Base-by-base conservation (phyloP, 2,329 filamentous ascomycete species). In the Grosmannia clavigera region DNA sequence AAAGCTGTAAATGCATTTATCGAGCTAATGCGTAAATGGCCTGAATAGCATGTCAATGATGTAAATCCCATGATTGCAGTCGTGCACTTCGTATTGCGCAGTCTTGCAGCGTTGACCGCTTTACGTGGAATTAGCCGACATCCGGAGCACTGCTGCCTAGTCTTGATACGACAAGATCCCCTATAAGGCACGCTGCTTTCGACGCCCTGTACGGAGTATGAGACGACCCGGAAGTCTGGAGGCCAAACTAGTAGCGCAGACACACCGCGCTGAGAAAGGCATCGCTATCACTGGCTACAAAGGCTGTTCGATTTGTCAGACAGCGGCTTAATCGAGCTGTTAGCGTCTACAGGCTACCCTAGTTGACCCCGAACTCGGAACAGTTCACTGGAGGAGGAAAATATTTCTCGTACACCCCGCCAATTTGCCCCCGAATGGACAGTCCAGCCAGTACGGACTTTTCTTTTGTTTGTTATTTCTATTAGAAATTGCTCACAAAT, bases 401-500 rank as follows among this genome's bases (percentile, higher is more conserved):
- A 55, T 54, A 55, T 61, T 54, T 61, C 48, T 12, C 35, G 9
- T n/a, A 14, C 50, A 43, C 59, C 55, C 55, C 55, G 38, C 56
- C 40, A 55, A 61, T 56, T 61, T 52, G 52, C 56, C 56, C 60
- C 25, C 33, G 14, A 52, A 7, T 19, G 19, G 3, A 22, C 54
- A 25, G 10, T 16, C 43, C 55, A 60, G 61, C 61, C 59, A 61
- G 61, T 62, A 59, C 60, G 58, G 29, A 27, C 31, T 54, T 11
- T 53, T 55, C 52, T 57, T 61, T 29, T 40, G 54, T 35, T 29
- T 33, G 5, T 58, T 58, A 51, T 33, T 51, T 50, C 46, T 12
- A 58, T 57, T 61, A 56, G 33, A 60, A 57, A 60, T 59, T 64
- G 64, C 62, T 65, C 64, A 63, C 64, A 64, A 65, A 65, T 65